Evolutionary conservation across 2,329 filamentous ascomycete species (phyloP), one percentile per base, ranked within the genome.

Genomic region (Sordariomycetes sp.): DNA sequence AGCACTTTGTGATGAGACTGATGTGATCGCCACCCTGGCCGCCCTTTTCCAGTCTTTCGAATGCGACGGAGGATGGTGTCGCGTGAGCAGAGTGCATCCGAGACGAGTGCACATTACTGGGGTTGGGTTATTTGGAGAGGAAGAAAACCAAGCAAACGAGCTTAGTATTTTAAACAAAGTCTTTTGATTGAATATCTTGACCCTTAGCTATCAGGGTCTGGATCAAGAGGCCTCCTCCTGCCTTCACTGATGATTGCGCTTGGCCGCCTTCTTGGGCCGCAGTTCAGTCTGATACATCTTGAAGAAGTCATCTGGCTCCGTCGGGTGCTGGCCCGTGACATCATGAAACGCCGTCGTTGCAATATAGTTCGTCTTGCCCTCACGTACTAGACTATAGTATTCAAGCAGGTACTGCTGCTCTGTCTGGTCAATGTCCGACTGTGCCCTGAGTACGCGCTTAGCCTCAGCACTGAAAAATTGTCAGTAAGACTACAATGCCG

Each of bases 351-450:
- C 59, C 4, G 58, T 62, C 1, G 67, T 71, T 2, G 65, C 53
- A 41, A 72, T 64, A 46, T 70, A 71, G 46, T 70, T 72, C 0
- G 66, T 68, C 54, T 70, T 71, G 14, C 68, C 67, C 42, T 69
- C 65, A 30, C 64, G 56, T 8, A 71, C 66, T 8, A 72, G 52
- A 28, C 61, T 63, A 49, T 69, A 71, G 47, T 70, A 71, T 41
- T 72, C 65, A 5, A 71, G 56, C 6, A 71, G 43, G 41, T 66
- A 68, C 44, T 67, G 43, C 35, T 60, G 53, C 48, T 71, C 66
- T 1, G 59, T 57, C 4, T 49, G 38, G 24, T 59, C 55, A 15
- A 21, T 36, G 10, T 32, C 34, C 7, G 28, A 24, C 17, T 36
- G 34, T 8, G 21, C 21, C 17, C 18, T 24, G 16, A 32, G 34